Evolutionary conservation across 495 filamentous ascomycete species (phyloP).

Genomic region (Penicillium canariense): DNA sequence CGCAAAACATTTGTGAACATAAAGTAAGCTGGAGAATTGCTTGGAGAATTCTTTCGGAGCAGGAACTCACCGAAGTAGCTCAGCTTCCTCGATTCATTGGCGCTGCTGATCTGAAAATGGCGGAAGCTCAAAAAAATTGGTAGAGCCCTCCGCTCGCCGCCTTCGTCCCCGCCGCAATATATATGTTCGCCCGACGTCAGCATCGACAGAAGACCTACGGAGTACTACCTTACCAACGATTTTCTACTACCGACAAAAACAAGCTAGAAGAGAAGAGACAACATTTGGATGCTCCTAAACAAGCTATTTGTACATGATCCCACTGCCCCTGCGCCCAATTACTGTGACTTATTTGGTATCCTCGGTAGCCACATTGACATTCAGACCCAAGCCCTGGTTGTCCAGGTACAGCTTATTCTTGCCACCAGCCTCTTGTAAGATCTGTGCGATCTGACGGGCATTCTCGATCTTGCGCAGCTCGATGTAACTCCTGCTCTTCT

Average conservation of each 20-base stretch:
- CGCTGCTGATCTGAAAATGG: slow-evolving; percentile 2
- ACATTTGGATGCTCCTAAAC: slow-evolving; percentile 34
- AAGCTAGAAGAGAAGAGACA: slow-evolving; percentile 41
- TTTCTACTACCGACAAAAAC: neutral
- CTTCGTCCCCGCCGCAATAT: slow-evolving; percentile 32
- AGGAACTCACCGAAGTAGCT: neutral
- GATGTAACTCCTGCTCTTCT: slow-evolving; percentile 96
- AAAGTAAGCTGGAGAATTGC: neutral
- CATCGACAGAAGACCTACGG: neutral
- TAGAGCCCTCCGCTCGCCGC: slow-evolving; percentile 32
- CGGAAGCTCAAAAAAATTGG: slow-evolving; percentile 16
- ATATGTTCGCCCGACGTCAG: slow-evolving; percentile 4
- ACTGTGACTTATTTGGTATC: slow-evolving; percentile 37
- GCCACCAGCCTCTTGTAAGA: slow-evolving; percentile 80
- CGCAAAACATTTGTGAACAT: neutral
- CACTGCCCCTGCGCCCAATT: slow-evolving; percentile 27
- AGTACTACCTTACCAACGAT: neutral
- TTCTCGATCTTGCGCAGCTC: slow-evolving; percentile 98
- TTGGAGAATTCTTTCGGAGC: neutral
- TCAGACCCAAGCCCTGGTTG: slow-evolving; percentile 82
- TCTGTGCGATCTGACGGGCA: slow-evolving; percentile 76
- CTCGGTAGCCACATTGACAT: slow-evolving; percentile 61
- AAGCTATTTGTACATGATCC: slow-evolving; percentile 48
- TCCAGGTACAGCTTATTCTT: slow-evolving; percentile 95
- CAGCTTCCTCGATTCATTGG: neutral